Evolutionary conservation across 345 rosid species (phyloP), one percentile per base, ranked within the genome.

Genomic region (Eucalyptus rudis): DNA sequence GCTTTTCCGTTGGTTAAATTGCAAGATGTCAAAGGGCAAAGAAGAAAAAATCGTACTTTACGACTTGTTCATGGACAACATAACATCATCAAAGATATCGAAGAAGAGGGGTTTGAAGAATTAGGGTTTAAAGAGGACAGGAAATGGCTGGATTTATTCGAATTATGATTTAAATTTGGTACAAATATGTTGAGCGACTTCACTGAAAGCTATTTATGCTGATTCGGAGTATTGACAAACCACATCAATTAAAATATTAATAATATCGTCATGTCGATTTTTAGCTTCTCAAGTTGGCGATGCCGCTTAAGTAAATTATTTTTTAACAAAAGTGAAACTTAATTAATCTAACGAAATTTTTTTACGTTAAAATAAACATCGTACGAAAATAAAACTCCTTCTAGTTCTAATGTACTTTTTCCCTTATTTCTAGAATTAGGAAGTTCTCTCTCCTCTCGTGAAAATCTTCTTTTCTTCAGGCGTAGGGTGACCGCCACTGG

Each of bases 151-250:
- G 62, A 56, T 24, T 56, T 56, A 56, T 56, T 56, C 13, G 1
- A 9, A 56, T 8, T 8, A 24, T 1, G 62, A 56, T 0, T 24
- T 56, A 56, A 56, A 56, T 56, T 56, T 8, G 29, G 1, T 22
- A 24, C 27, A 56, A 22, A 24, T 6, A 56, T 56, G 62, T 1
- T 8, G 27, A 56, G 62, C 6, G 1, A 24, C 62, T 56, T 56
- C 1, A 24, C 10, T 56, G 29, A 56, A 24, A 10, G 13, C 29
- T 56, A 24, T 56, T 56, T 22, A 56, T 56, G 62, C 1, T 24
- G 0, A 56, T 24, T 24, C 6, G 1, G 2, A 56, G 12, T 1
- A 22, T 0, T 3, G 1, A 56, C 2, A 3, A 56, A 24, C 12
- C 29, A 24, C 29, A 56, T 24, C 27, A 24, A 56, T 22, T 5